Percentiles rank a stretch among this genome's conserved stretches.
phyloP scores from a whole-genome alignment of 257 asterid species.

The Fraxinus excelsior region DNA sequence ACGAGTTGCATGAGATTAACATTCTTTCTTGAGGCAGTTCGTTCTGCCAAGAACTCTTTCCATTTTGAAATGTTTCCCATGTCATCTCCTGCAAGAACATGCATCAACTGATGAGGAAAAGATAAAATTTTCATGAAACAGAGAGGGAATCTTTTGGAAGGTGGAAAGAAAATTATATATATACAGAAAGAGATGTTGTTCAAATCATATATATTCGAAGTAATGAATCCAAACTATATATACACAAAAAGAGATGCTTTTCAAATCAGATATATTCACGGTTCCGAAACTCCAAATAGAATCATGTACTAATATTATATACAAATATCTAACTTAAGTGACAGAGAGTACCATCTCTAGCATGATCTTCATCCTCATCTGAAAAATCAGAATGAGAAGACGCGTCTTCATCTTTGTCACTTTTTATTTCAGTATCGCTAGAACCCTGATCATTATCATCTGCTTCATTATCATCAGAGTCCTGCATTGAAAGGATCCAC shows the following conservation, averaged over 20 bases:
- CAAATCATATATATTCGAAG: constrained; percentile 10
- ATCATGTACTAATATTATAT: constrained; percentile 5
- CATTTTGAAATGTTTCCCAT: constrained; percentile 80
- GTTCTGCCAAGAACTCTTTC: constrained; percentile 76
- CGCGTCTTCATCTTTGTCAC: constrained; percentile 26
- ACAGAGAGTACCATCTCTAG: constrained; percentile 35
- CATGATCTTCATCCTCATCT: constrained; percentile 49
- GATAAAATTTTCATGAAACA: constrained; percentile 1
- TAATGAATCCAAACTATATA: not conserved
- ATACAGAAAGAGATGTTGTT: not conserved
- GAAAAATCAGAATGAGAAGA: constrained; percentile 41
- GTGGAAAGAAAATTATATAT: not conserved
- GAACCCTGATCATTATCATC: constrained; percentile 37
- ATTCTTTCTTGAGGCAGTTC: constrained; percentile 56
- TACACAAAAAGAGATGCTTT: not conserved
- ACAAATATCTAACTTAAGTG: not conserved
- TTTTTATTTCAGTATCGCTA: constrained; percentile 29
- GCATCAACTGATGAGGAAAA: constrained; percentile 18
- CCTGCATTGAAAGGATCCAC: constrained; percentile 41
- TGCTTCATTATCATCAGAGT: constrained; percentile 43
- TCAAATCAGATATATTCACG: not conserved
- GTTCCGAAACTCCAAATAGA: constrained; percentile 6
- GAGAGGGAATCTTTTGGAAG: not conserved
- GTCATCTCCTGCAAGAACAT: constrained; percentile 49
- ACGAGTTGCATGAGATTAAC: constrained; percentile 87